Evolutionary conservation across 2,329 filamentous ascomycete species (phyloP).

Genomic region (Aspergillus transmontanensis): DNA sequence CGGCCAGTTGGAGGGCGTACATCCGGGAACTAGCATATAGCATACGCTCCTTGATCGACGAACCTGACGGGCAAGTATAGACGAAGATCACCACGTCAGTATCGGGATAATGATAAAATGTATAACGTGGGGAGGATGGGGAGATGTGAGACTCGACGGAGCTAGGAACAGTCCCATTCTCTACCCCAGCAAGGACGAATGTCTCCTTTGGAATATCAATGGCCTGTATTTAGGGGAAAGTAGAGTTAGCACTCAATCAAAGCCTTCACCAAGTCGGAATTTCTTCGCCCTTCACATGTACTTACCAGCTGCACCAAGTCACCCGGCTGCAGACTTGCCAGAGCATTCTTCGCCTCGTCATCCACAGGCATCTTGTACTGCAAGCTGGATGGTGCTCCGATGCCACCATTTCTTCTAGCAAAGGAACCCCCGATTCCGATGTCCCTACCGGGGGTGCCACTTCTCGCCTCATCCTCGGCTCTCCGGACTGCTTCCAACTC

Average conservation of each 20-base stretch:
- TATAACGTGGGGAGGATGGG: constrained; percentile 59
- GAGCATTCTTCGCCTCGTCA: constrained; percentile 55
- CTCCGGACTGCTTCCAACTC: constrained; percentile 59
- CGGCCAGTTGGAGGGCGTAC: constrained; percentile 56
- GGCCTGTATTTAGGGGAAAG: constrained; percentile 32
- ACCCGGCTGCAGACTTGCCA: constrained; percentile 44
- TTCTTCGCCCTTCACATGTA: constrained; percentile 6
- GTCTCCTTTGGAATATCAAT: constrained; percentile 54
- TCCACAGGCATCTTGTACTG: constrained; percentile 55
- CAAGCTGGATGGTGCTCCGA: constrained; percentile 38
- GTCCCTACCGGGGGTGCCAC: constrained; percentile 54
- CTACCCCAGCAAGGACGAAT: constrained; percentile 53
- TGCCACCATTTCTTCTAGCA: constrained; percentile 18
- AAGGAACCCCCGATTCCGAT: constrained; percentile 49
- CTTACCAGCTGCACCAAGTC: constrained; percentile 55
- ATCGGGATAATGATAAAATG: constrained; percentile 60
- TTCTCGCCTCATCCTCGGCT: constrained; percentile 60
- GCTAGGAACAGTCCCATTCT: constrained; percentile 46
- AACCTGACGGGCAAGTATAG: constrained; percentile 63
- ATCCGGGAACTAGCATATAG: constrained; percentile 62
- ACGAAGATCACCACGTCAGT: constrained; percentile 59
- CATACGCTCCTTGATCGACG: constrained; percentile 68
- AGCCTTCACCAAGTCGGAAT: constrained; percentile 6
- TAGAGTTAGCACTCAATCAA: constrained; percentile 25
- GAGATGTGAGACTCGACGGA: constrained; percentile 54